Base-by-base conservation (phyloP, 2,329 filamentous ascomycete genomes). In the Trichoderma sp. region DNA sequence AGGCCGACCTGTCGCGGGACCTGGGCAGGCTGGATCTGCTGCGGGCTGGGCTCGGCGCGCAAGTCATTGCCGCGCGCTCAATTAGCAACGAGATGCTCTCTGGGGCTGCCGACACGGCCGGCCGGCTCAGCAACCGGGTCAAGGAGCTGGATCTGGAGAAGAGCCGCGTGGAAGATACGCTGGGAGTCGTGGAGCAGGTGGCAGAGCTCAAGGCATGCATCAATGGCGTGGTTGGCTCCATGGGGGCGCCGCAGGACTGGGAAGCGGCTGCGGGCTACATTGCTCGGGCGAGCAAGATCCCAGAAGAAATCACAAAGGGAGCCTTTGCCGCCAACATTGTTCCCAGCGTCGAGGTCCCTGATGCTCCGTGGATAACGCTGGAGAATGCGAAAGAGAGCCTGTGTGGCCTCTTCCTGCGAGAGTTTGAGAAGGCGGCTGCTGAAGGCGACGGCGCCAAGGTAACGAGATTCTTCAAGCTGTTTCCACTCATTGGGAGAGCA, bases 191-290 rank as follows among this genome's bases (percentile, higher is more conserved):
- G 13, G 95, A 98, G 80, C 94, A 97, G 81, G 95, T 99, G 16
- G 92, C 93, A 5, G 96, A 99, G 84, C 90, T 99, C 72, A 98
- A 98, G 81, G 92, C 96, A 10, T 99, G 96, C 78, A 93, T 98
- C 43, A 89, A 97, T 70, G 96, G 96, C 54, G 94, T 98, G 13
- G 90, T 95, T 30, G 96, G 94, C 21, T 96, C 92, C 70, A 99
- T 99, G 96, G 96, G 95, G 39, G 95, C 94, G 5, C 93, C 96
- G 52, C 96, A 99, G 80, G 96, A 99, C 82, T 99, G 96, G 96
- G 96, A 99, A 80, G 96, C 93, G 3, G 96, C 96, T 4, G 96
- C 96, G 2, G 91, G 87, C 58, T 98, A 98, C 79, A 86, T 99
- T 69, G 89, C 91, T 71, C 88, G 95, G 55, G 94, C 96, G 7